Evolutionary conservation across 2,329 filamentous ascomycete species (phyloP), one percentile per base, ranked within the genome.

Genomic region (Ceratocystis lukuohia): DNA sequence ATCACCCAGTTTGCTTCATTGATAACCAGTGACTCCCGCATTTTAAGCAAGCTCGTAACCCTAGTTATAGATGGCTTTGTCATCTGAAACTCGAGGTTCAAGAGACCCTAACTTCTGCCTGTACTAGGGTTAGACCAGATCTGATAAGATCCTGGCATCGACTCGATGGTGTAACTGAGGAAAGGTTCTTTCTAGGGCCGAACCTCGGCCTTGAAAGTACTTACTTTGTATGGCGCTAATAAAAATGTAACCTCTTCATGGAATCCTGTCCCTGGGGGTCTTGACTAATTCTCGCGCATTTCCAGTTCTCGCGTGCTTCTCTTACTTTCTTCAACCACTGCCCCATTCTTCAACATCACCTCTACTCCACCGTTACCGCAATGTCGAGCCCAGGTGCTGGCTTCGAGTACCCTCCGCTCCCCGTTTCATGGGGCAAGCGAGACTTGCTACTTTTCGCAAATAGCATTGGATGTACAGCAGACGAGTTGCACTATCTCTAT

Each of bases 401-500:
- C 72, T 91, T 92, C 77, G 84, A 94, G 76, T 96, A 88, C 75
- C 89, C 90, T 67, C 76, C 83, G 61, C 79, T 84, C 72, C 83
- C 87, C 73, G 90, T 96, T 10, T 83, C 87, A 71, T 96, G 91
- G 92, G 77, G 89, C 72, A 91, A 92, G 82, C 85, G 92, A 70
- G 92, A 96, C 80, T 84, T 87, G 45, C 81, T 96, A 69, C 85
- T 97, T 69, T 96, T 96, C 75, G 91, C 92, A 71, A 88, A 88
- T 76, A 93, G 88, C 77, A 93, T 96, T 74, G 92, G 92, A 66
- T 86, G 82, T 73, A 93, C 84, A 12, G 82, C 82, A n/a, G 86
- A 96, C 71, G 92, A 96, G 80, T 84, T 96, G 73, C 91, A 96
- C 74, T 96, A 93, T 74, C 86, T 96, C 77, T 96, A 91, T 72